phyloP scores from a whole-genome alignment of 2,329 filamentous ascomycete species.

The Fusarium luffae region DNA sequence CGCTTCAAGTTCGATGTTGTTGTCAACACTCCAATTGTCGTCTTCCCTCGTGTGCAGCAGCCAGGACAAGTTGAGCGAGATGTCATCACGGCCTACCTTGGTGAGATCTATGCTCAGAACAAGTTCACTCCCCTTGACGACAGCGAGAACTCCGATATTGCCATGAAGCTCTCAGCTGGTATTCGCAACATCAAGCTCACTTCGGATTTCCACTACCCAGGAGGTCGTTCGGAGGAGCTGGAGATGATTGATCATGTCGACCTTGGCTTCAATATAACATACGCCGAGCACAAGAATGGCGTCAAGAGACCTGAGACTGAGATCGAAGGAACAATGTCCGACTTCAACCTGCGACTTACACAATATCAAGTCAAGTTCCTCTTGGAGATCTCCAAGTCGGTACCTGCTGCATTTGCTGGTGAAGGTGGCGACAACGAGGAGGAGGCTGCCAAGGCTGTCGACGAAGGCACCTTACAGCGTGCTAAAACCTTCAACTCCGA shows the following conservation, averaged over 20 bases:
- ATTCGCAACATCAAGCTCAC: conserved; percentile 93
- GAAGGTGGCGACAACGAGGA: conserved; percentile 76
- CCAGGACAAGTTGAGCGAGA: conserved; percentile 79
- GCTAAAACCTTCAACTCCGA: conserved; percentile 56
- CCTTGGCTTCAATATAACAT: conserved; percentile 89
- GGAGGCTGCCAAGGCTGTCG: conserved; percentile 80
- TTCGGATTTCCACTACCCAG: conserved; percentile 85
- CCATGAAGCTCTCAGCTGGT: conserved; percentile 90
- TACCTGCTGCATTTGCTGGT: conserved; percentile 83
- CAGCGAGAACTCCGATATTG: conserved; percentile 75
- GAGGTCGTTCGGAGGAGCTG: conserved; percentile 80
- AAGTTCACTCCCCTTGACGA: conserved; percentile 89
- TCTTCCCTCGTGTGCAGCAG: conserved; percentile 84
- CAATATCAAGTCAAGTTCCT: conserved; percentile 92
- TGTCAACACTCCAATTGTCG: conserved; percentile 93
- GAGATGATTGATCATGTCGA: conserved; percentile 98
- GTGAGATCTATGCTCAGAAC: conserved; percentile 97
- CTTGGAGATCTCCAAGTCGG: conserved; percentile 85
- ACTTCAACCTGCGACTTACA: conserved; percentile 89
- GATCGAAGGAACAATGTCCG: conserved; percentile 90
- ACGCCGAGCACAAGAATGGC: conserved; percentile 84
- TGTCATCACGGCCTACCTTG: conserved; percentile 89
- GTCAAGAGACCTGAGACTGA: conserved; percentile 88
- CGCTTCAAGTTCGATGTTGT: conserved; percentile 95
- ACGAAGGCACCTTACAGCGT: conserved; percentile 62